These are phyloP conservation scores for Gamsiella multidivaricata DNA, from an alignment of 192 early-diverging fungal species.

Conservation along the genomic window DNA sequence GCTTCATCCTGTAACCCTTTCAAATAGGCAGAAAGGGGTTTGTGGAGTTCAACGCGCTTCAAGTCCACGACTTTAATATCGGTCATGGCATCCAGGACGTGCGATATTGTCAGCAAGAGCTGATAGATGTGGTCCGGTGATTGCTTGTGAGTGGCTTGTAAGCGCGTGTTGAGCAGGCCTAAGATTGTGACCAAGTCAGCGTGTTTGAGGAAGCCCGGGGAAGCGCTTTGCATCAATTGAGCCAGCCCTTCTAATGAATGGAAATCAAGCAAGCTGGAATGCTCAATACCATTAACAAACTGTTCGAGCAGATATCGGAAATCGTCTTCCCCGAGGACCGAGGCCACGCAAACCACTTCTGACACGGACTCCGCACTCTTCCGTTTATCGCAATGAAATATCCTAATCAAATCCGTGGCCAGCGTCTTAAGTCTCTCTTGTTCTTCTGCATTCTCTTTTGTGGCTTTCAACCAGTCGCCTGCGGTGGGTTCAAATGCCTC, in stretches of 20 bases:
- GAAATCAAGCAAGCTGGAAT: too few species aligned
- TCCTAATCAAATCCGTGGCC: too few species aligned
- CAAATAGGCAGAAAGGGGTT: neutral
- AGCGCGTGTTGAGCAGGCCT: neutral
- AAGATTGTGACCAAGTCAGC: constrained; percentile 9
- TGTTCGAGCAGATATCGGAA: too few species aligned
- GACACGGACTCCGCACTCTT: too few species aligned
- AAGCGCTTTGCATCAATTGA: neutral
- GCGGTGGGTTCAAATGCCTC: too few species aligned
- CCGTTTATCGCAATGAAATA: too few species aligned
- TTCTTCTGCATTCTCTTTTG: too few species aligned
- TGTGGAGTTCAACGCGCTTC: neutral
- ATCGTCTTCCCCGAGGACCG: too few species aligned
- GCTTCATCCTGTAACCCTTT: neutral
- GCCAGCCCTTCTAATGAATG: neutral
- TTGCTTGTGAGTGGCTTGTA: constrained; percentile 4
- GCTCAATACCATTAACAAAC: too few species aligned
- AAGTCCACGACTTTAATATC: neutral
- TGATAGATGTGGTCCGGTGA: constrained; percentile 7
- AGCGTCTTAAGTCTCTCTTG: too few species aligned
- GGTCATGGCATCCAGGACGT: constrained; percentile 2
- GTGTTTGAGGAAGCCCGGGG: neutral
- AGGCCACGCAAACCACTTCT: too few species aligned
- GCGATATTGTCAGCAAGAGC: neutral
- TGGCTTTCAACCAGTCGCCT: too few species aligned